Conservation (phyloP, 1,139 yeast species). For the Yamadazyma oceani region DNA sequence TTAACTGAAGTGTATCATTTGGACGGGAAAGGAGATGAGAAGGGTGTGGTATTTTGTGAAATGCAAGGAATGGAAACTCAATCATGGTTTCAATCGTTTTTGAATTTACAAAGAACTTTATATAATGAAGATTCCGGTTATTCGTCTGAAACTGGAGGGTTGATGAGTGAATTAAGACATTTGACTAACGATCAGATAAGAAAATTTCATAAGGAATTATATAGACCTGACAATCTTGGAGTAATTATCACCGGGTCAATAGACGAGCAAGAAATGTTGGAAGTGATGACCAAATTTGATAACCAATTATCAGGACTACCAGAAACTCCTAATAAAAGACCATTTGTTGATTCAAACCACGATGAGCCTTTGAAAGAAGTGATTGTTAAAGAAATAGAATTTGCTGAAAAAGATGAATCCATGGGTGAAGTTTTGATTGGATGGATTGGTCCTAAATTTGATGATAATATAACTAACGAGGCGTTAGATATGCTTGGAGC, state of each 20-base stretch:
- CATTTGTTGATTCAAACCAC: conserved; percentile 75
- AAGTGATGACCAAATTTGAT: conserved; percentile 66
- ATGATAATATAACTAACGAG: conserved; percentile 51
- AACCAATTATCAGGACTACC: conserved; percentile 46
- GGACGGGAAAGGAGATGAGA: conserved; percentile 87
- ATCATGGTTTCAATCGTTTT: conserved; percentile 68
- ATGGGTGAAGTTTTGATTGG: conserved; percentile 73
- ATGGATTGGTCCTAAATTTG: conserved; percentile 80
- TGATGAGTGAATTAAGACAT: conserved; percentile 71
- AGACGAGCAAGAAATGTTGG: conserved; percentile 67
- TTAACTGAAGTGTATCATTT: conserved; percentile 93
- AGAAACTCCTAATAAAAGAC: conserved; percentile 48
- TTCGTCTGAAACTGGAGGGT: conserved; percentile 93
- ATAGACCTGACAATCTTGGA: conserved; percentile 83
- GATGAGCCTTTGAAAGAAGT: conserved; percentile 43
- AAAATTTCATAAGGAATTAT: conserved; percentile 67
- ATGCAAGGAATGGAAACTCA: conserved; percentile 93
- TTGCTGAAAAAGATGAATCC: conserved; percentile 88
- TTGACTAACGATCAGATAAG: conserved; percentile 74
- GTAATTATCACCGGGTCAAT: conserved; percentile 82
- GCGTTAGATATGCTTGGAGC: conserved; percentile 75
- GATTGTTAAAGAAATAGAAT: conserved; percentile 55
- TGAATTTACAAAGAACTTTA: conserved; percentile 61
- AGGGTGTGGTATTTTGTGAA: conserved; percentile 96
- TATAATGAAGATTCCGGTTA: conserved; percentile 71